Evolutionary conservation across 768 basidiomycete genomes (phyloP).

Genomic region (Rhodosporidiobolus sp.): DNA sequence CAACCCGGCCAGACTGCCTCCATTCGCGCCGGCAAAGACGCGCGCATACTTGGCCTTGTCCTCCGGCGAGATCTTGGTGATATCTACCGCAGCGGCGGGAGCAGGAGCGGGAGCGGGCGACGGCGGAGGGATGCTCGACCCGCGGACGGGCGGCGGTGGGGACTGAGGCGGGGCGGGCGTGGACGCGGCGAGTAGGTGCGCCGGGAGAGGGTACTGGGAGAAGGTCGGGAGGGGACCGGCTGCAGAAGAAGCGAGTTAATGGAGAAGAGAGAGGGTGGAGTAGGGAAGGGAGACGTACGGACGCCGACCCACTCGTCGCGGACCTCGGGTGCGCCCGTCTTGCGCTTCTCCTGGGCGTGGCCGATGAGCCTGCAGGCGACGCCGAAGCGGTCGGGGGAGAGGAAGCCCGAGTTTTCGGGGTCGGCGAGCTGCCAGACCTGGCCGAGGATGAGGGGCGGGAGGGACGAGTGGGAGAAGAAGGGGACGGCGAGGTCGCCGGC

Average conservation of each 20-base stretch:
- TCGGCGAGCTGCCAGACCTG: slow-evolving; percentile 94
- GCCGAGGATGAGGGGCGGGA: slow-evolving; percentile 69
- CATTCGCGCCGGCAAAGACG: slow-evolving; percentile 62
- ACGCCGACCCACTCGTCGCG: slow-evolving; percentile 59
- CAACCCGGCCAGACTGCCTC: slow-evolving; percentile 70
- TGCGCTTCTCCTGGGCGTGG: slow-evolving; percentile 73
- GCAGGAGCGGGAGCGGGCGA: not conserved
- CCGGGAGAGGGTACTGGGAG: slow-evolving; percentile 59
- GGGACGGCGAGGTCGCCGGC: slow-evolving; percentile 84
- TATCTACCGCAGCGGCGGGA: not conserved
- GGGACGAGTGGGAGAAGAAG: slow-evolving; percentile 77
- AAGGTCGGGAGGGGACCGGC: slow-evolving; percentile 82
- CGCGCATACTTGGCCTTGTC: slow-evolving; percentile 80
- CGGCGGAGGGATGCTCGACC: slow-evolving; percentile 4
- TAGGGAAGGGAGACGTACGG: slow-evolving; percentile 57
- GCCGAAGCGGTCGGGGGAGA: slow-evolving; percentile 81
- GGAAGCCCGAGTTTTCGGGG: slow-evolving; percentile 86
- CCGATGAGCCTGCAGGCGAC: slow-evolving; percentile 86
- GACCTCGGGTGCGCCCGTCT: slow-evolving; percentile 52
- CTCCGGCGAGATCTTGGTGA: slow-evolving; percentile 49
- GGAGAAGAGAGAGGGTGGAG: not conserved
- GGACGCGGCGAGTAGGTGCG: slow-evolving; percentile 59
- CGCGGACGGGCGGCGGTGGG: slow-evolving; percentile 22
- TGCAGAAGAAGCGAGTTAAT: slow-evolving; percentile 45
- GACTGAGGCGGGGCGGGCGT: slow-evolving; percentile 2